Evolutionary conservation across 768 basidiomycete genomes (phyloP), one percentile per base, ranked within the genome.

Genomic region (Rhizopogon vesiculosus): DNA sequence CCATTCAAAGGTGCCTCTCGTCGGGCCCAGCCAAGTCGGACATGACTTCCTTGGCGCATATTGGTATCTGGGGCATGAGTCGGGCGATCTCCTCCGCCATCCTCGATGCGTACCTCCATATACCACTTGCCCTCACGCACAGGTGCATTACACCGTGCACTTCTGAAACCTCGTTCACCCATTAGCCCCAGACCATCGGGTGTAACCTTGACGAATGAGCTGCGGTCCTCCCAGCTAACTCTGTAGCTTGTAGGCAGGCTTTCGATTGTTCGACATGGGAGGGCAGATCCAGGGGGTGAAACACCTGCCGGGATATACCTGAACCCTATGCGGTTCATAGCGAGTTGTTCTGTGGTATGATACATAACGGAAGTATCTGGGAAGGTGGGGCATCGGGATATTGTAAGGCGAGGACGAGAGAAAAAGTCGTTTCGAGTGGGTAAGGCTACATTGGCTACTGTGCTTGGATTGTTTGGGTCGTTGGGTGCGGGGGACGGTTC

Each of bases 1-100:
- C 85, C 93, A 61, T 97, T 96, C 42, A 98, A 76, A n/a, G 90
- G 85, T 7, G 93, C 90, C 70, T 99, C 97, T 54, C 97, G 78
- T 40, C 97, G 76, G 3, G 84, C 96, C 85, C 93, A 96, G 1
- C 97, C 97, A 1, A 98, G 72, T 16, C 97, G 77, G 38, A 98
- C 87, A 72, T 98, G 87, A 51, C 90, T 82, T 25, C 87, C 91
- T 66, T 88, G 84, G 8, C 72, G 69, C 63, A 74, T 71, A 45
- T 76, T 73, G 59, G 74, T 74, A 2, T 83, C 85, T 22, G 72
- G 64, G 31, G 66, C 65, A 41, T 72, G 66, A 25, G 60, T 56
- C 9, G 70, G 62, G 56, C 71, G 75, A 53, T 85, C 86, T 1
- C 86, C 89, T 2, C 89, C 89, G 0, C 89, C 87, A 42, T 82